These are phyloP conservation scores for Prunella vulgaris DNA, from an alignment of 257 asterid genomes.

Conservation along the genomic window DNA sequence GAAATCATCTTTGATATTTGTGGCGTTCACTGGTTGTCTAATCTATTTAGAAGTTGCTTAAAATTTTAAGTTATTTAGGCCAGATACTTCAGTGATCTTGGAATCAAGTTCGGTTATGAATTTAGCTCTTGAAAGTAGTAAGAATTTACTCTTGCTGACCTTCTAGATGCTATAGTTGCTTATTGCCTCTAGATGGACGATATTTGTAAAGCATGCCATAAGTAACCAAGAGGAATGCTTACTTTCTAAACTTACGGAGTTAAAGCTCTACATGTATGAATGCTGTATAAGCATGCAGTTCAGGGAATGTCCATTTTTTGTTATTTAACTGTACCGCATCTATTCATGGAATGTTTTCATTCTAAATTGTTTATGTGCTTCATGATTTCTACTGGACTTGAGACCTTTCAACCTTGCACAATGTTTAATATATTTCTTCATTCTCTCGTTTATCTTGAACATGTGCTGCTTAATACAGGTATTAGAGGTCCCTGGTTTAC, in stretches of 20 bases:
- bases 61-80: neutral
- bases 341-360: neutral
- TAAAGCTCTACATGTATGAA: neutral
- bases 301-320: neutral
- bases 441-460: neutral
- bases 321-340: neutral
- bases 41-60: neutral
- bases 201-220: neutral
- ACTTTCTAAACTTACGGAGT: neutral
- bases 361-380: neutral
- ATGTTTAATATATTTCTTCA: neutral
- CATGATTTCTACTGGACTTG: conserved; percentile 1
- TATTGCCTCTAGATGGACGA: neutral
- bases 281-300: neutral
- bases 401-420: neutral
- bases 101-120: neutral
- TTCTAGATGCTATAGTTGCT: neutral
- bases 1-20: neutral
- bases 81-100: neutral
- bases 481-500: neutral
- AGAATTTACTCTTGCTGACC: neutral
- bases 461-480: neutral
- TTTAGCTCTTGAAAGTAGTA: neutral
- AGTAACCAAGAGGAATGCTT: neutral
- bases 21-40: neutral